These are phyloP conservation scores for Aquilaria agallochum DNA, from an alignment of 441 rosid genomes.

Conservation along the genomic window DNA sequence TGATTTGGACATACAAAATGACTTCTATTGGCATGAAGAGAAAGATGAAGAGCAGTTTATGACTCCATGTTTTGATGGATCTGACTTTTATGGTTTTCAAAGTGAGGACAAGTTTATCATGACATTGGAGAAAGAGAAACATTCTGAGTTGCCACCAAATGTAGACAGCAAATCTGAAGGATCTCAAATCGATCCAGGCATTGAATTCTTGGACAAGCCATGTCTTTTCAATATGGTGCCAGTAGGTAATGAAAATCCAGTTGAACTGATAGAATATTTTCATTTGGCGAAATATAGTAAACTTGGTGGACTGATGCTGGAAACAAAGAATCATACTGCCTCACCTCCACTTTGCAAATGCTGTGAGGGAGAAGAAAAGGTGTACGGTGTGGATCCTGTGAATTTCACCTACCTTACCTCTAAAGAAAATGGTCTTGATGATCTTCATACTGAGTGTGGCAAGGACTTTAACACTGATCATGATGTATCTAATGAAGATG, in stretches of 20 bases:
- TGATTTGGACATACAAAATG: constrained; percentile 62
- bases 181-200: constrained; percentile 34
- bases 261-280: constrained; percentile 20
- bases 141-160: constrained; percentile 32
- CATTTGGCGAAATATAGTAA: constrained; percentile 26
- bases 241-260: constrained; percentile 18
- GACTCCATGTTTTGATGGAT: constrained; percentile 61
- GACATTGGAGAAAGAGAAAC: constrained; percentile 35
- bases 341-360: constrained; percentile 19
- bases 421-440: constrained; percentile 24
- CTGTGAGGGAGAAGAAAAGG: constrained; percentile 11
- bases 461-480: constrained; percentile 16
- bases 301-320: constrained; percentile 13
- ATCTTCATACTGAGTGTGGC: constrained; percentile 18
- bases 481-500: constrained; percentile 17
- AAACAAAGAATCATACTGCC: constrained; percentile 12
- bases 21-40: constrained; percentile 50
- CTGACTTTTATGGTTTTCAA: constrained; percentile 53
- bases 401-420: constrained; percentile 19
- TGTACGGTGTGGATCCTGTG: constrained; percentile 12
- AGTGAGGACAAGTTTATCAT: constrained; percentile 78
- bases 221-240: constrained; percentile 29
- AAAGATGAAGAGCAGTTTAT: constrained; percentile 67
- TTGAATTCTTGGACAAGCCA: constrained; percentile 39
- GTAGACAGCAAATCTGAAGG: constrained; percentile 34